These are phyloP conservation scores for Hemileia vastatrix DNA, from an alignment of 1,284 basidiomycete genomes.

Conservation along the genomic window DNA sequence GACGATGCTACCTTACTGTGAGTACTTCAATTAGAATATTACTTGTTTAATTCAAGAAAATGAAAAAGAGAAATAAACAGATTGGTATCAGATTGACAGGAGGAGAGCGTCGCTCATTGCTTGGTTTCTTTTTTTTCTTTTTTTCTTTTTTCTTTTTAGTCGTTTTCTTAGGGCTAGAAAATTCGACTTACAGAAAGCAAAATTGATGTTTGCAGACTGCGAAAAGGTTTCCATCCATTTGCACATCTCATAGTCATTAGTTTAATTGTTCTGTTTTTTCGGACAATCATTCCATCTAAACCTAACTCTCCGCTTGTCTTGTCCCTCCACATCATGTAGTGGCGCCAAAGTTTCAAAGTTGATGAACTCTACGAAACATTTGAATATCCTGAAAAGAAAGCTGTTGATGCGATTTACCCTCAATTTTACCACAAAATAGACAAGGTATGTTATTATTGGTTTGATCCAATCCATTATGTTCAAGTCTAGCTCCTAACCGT, in stretches of 20 bases:
- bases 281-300: too few species aligned
- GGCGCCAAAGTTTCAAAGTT: constrained; percentile 79
- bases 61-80: too few species aligned
- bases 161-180: constrained; percentile 80
- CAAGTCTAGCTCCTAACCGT: background rate
- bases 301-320: too few species aligned
- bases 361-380: constrained; percentile 79
- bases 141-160: constrained; percentile 21
- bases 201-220: constrained; percentile 69
- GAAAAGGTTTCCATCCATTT: constrained; percentile 48
- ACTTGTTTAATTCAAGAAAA: constrained; percentile 35
- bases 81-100: too few species aligned
- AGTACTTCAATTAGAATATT: background rate
- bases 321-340: constrained; percentile 51
- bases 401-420: constrained; percentile 86
- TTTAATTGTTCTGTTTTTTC: background rate
- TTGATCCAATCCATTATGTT: background rate
- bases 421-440: constrained; percentile 90
- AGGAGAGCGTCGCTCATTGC: constrained; percentile 37
- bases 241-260: background rate
- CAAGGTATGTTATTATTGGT: constrained; percentile 53
- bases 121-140: constrained; percentile 17
- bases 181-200: constrained; percentile 73
- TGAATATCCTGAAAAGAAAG: constrained; percentile 70
- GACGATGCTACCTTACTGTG: constrained; percentile 15